Conservation (phyloP, 768 basidiomycete species). For the Grammothele lineata region DNA sequence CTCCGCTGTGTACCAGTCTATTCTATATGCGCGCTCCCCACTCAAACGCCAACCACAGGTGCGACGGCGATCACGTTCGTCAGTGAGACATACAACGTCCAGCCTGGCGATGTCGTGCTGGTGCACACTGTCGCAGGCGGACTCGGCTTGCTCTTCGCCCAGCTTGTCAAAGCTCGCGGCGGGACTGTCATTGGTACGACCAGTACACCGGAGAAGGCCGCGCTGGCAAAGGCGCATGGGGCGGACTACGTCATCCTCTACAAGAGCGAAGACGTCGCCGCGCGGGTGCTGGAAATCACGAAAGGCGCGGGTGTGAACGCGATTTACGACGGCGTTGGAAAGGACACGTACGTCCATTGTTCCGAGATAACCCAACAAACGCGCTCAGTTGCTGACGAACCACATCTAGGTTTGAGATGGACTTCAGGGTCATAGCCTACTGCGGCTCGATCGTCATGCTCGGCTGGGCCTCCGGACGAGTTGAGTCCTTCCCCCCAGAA, state of each 20-base stretch:
- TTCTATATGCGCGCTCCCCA: too few relatives aligned
- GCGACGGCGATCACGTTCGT: conserved; percentile 74
- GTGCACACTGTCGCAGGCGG: conserved; percentile 92
- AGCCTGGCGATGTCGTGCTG: conserved; percentile 73
- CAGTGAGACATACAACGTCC: conserved; percentile 80
- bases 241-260: conserved; percentile 86
- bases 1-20: not conserved
- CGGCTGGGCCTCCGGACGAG: conserved; percentile 88
- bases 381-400: not conserved
- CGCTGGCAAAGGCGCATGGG: conserved; percentile 69
- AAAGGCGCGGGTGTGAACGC: conserved; percentile 81
- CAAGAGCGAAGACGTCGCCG: conserved; percentile 64
- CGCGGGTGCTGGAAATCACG: conserved; percentile 69
- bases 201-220: conserved; percentile 77
- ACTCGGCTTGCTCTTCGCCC: conserved; percentile 62
- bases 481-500: conserved; percentile 68
- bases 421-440: conserved; percentile 76
- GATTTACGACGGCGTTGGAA: conserved; percentile 91
- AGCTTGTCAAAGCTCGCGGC: conserved; percentile 66
- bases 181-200: conserved; percentile 93
- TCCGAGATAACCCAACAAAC: not conserved
- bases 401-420: conserved; percentile 63
- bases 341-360: conserved; percentile 70
- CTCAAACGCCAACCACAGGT: conserved; percentile 28
- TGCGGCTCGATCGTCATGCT: conserved; percentile 89